These are phyloP conservation scores for Somion occarium DNA, from an alignment of 1,284 basidiomycete species.

Conservation along the genomic window DNA sequence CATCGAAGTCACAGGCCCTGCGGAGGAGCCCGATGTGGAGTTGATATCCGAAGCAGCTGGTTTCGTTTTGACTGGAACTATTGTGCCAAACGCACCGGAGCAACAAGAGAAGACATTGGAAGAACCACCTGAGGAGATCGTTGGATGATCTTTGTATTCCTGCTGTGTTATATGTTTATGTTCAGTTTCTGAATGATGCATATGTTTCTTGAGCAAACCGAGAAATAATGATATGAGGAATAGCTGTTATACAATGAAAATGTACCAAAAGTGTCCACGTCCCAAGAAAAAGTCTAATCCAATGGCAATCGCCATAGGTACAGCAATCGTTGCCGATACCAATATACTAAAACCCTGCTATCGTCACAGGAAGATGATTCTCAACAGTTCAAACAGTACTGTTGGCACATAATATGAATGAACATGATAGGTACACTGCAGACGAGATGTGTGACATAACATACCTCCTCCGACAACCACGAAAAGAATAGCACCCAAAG, in stretches of 20 bases:
- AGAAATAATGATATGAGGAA: background rate
- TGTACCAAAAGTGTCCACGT: too few species aligned
- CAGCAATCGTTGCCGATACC: too few species aligned
- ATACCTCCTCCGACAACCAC: conserved; percentile 73
- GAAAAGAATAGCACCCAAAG: conserved; percentile 62
- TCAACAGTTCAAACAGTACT: conserved; percentile 72
- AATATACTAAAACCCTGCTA: background rate
- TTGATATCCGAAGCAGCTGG: conserved; percentile 6
- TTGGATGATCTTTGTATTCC: background rate
- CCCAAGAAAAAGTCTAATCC: background rate
- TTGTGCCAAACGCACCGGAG: background rate
- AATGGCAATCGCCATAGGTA: too few species aligned
- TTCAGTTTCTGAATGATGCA: background rate
- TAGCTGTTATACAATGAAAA: background rate
- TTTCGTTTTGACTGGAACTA: too few species aligned
- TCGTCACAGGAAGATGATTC: conserved; percentile 58
- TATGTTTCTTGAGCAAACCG: background rate
- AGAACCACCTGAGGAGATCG: background rate
- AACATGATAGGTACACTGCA: background rate
- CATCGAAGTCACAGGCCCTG: conserved; percentile 40
- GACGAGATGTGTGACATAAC: conserved; percentile 25
- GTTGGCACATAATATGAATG: conserved; percentile 4
- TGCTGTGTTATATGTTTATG: too few species aligned
- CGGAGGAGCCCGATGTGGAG: conserved; percentile 4
- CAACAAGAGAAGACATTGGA: background rate